Base-by-base conservation (phyloP, 768 basidiomycete genomes). In the Dacryopinax spathularia region DNA sequence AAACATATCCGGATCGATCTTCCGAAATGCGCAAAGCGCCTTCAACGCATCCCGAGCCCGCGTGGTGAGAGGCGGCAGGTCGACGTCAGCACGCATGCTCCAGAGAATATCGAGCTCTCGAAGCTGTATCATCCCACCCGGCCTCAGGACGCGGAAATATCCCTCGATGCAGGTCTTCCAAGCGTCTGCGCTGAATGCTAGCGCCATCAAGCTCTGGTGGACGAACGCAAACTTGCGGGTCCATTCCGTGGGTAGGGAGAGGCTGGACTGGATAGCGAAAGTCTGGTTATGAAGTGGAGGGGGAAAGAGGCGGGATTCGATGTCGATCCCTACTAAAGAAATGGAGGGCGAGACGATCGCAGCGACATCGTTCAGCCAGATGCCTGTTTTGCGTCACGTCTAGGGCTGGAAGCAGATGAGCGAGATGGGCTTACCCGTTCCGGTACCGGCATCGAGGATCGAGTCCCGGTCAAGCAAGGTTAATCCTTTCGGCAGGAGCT, bases 61-160 rank as follows among this genome's bases (percentile, higher is more conserved):
- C 6, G 18, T 22, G 7, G 39, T 18, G 39, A 41, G 18, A 5
- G 39, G 39, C 5, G 39, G 39, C 5, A 41, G 6, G 18, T 7
- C 39, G 39, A 41, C 16, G 4, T 41, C 39, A 18, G 18, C 22
- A 4, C 39, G 18, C 6, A 41, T 18, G 16, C 18, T 4, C 6
- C 16, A 41, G 5, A 6, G 18, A 6, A 41, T 22, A 41, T 41
- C 39, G 4, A 25, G 13, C 25, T 76, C 75, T 31, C 71, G 62
- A n/a, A 75, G 64, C 39, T 76, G 76, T 2, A 67, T 67, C 33
- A 69, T 72, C 2, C 75, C 75, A 1, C 74, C 74, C 0, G 74
- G 74, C 1, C 10, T 63, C 33, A 76, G 70, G 0, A 74, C 72
- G 3, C 75, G 68, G 59, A 68, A 69, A 7, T 74, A 70, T 34